Base-by-base conservation (phyloP, 1,139 yeast species). In the Lodderomyces parapsilosis region DNA sequence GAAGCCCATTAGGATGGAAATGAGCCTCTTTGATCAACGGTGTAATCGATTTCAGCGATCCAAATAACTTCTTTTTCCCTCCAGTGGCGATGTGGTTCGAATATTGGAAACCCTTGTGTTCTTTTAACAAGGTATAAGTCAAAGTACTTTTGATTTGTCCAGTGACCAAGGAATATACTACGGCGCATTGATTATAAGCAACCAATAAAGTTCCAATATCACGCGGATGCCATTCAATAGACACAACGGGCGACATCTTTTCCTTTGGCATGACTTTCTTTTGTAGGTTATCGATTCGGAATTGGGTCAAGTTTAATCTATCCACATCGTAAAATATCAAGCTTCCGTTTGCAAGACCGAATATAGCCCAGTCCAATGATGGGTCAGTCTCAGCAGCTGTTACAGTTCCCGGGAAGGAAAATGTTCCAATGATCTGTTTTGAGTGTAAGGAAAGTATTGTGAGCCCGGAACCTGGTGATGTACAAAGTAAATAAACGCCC, bases 1-100 rank as follows among this genome's bases (percentile, higher is more conserved):
- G 96, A 38, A 89, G 74, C 0, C 98, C 97, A 59, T 90, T 89
- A 2, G 99, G 99, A 59, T 91, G 97, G 79, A 88, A 93, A 34
- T 81, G 71, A 0, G 96, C 83, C 42, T 80, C 81, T 2, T 70
- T 54, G 2, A 87, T 58, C 36, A 71, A 78, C 1, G 93, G 84
- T 24, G 61, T 49, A 2, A 72, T 60, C n/a, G 62, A 68, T 44
- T 69, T 71, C 4, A 66, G 59, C n/a, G 64, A 58, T 8, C 74
- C 71, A 51, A 73, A 73, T 32, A 72, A 43, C 51, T 69, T 71
- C 55, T 63, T 68, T 49, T 73, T 73, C 5, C 78, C 73, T 2
- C 76, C 66, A 40, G 73, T 78, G 22, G 63, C 62, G 5, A 67
- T 52, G 36, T 49, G 48, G 24, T 59, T 51, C 1, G 74, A 56